Evolutionary conservation across 1,139 yeast genomes (phyloP), one percentile per base, ranked within the genome.

Genomic region (Hansenula sp.): DNA sequence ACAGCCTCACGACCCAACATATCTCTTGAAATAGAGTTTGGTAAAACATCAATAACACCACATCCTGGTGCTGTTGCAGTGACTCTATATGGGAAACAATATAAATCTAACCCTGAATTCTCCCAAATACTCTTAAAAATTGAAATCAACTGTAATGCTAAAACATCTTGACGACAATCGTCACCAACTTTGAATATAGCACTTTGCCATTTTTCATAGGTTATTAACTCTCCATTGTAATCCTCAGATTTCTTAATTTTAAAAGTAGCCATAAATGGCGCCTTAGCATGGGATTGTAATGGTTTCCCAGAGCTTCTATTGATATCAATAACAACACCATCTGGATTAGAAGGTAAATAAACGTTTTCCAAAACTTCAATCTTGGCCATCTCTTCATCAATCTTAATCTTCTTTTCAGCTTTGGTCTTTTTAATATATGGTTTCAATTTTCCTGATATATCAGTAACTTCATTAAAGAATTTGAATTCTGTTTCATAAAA

Each of bases 41-140:
- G 99, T 53, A 94, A 75, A 33, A 94, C 99, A 62, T 94, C 99
- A 69, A 94, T 93, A 38, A 94, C 96, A 65, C 99, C 99, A 70
- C 98, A 90, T 1, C 99, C 99, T 1, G 99, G 98, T 1, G 96
- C 97, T 7, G 99, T 93, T 1, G 99, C 99, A 0, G 97, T 91
- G 18, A 94, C 99, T 53, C 98, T 73, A 66, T 94, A 78, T 1
- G 99, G 99, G 68, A 79, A 94, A 29, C 93, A 96, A 64, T 77
- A 94, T 40, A 93, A 76, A 62, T 93, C 98, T 49, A 94, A 72
- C 1, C 98, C 98, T 12, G 89, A 81, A 52, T 78, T 76, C 52
- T 81, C 78, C 94, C 96, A 94, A 47, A 94, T 88, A 41, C 94
- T 82, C 57, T 96, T 77, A 73, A 94, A 94, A 31, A 93, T 83